These are phyloP conservation scores for Globisporangium takayamanum DNA, from an alignment of 352 stramenopile genomes.

Conservation along the genomic window DNA sequence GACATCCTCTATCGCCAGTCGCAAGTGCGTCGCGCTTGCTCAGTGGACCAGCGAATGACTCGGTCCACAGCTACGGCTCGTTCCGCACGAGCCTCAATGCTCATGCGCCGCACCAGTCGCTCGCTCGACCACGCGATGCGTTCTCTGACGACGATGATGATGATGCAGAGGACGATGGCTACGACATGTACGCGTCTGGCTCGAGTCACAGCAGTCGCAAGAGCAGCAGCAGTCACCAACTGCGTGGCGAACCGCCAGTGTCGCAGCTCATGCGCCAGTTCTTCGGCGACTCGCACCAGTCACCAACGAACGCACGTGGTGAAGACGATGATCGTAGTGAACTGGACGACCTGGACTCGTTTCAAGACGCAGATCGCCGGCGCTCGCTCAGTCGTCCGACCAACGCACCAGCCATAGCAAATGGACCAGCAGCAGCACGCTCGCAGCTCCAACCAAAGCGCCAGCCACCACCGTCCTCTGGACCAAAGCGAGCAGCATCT, in stretches of 20 bases:
- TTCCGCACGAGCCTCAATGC: neutral
- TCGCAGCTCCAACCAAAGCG: too few relatives aligned
- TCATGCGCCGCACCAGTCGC: neutral
- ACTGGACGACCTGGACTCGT: too few relatives aligned
- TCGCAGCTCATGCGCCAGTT: slow-evolving; percentile 55
- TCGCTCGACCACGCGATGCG: neutral
- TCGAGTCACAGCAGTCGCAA: neutral
- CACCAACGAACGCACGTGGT: neutral
- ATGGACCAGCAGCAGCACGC: too few relatives aligned
- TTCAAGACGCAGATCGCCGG: too few relatives aligned
- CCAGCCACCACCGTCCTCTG: too few relatives aligned
- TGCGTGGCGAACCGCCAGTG: slow-evolving; percentile 20
- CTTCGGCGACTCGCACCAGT: slow-evolving; percentile 20
- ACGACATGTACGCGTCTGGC: neutral
- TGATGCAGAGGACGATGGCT: neutral
- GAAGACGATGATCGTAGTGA: too few relatives aligned
- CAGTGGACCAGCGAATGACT: neutral
- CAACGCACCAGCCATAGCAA: too few relatives aligned
- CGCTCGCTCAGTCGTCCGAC: too few relatives aligned
- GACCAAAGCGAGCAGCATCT: too few relatives aligned
- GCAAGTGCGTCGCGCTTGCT: slow-evolving; percentile 5
- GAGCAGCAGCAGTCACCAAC: neutral
- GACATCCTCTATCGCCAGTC: too few relatives aligned
- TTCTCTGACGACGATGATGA: slow-evolving; percentile 2
- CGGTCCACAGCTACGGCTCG: neutral